Evolutionary conservation across 805 yeast genomes (phyloP).

Genomic region (Saccharomycopsis oosterbeekiorum): DNA sequence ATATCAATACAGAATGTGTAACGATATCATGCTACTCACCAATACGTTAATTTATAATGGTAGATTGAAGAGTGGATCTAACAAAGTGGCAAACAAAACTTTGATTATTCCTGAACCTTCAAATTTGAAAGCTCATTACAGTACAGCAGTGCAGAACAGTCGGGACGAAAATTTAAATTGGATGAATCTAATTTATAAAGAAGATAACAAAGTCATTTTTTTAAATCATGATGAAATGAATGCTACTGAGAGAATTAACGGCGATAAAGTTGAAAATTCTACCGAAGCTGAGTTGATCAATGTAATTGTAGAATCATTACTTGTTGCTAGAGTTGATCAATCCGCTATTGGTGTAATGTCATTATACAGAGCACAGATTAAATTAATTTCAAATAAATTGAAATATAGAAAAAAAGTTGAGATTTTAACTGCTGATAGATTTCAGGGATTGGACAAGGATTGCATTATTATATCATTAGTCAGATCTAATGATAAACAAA

Average conservation of each 20-base stretch:
- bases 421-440: slow-evolving; percentile 85
- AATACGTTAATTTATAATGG: slow-evolving; percentile 73
- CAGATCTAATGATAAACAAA: slow-evolving; percentile 55
- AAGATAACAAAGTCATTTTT: slow-evolving; percentile 56
- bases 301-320: slow-evolving; percentile 51
- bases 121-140: slow-evolving; percentile 20
- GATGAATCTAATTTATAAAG: slow-evolving; percentile 48
- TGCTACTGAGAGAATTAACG: slow-evolving; percentile 43
- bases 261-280: slow-evolving; percentile 64
- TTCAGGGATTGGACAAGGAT: slow-evolving; percentile 93
- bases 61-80: slow-evolving; percentile 64
- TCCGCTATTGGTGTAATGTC: slow-evolving; percentile 78
- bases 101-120: slow-evolving; percentile 39
- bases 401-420: slow-evolving; percentile 40
- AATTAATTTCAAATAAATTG: slow-evolving; percentile 30
- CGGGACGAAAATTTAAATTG: slow-evolving; percentile 29
- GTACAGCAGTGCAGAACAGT: slow-evolving; percentile 12
- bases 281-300: slow-evolving; percentile 60
- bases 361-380: slow-evolving; percentile 72
- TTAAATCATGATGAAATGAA: slow-evolving; percentile 57
- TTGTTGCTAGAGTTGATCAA: slow-evolving; percentile 48
- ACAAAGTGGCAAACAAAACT: slow-evolving; percentile 47
- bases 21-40: slow-evolving; percentile 75
- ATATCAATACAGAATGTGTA: slow-evolving; percentile 87
- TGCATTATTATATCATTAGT: slow-evolving; percentile 86